Evolutionary conservation across 176 grass and related monocot genomes (phyloP).

Genomic region (Cenchrus fungigraminus): DNA sequence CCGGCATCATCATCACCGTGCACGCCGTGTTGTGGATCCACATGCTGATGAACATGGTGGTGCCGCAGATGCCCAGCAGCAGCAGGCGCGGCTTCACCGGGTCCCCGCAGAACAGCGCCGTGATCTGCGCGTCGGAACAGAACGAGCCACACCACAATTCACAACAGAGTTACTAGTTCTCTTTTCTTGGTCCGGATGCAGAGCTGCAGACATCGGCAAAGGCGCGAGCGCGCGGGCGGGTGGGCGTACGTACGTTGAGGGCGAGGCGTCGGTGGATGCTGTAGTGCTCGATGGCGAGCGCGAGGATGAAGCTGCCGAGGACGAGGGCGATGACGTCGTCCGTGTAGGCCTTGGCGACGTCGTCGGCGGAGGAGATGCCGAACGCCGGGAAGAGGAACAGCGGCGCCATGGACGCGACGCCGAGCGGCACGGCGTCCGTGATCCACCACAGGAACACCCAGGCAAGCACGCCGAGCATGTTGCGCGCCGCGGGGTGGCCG

Average conservation of each 20-base stretch:
- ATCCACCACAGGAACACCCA: slow-evolving; percentile 99
- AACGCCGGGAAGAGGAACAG: slow-evolving; percentile 88
- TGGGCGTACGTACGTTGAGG: slow-evolving; percentile 49
- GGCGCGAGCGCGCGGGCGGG: too few species aligned
- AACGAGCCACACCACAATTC: too few species aligned
- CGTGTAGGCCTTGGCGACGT: slow-evolving; percentile 84
- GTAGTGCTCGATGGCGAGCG: slow-evolving; percentile 89
- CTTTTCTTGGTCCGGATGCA: neutral
- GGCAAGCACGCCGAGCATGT: slow-evolving; percentile 83
- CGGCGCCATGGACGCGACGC: slow-evolving; percentile 87
- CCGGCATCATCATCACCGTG: slow-evolving; percentile 90
- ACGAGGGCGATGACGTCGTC: slow-evolving; percentile 95
- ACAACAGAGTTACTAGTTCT: neutral
- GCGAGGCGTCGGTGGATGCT: slow-evolving; percentile 90
- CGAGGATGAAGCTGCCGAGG: slow-evolving; percentile 96
- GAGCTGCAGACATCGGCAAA: neutral
- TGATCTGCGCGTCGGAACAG: slow-evolving; percentile 49
- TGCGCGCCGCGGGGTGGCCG: slow-evolving; percentile 51
- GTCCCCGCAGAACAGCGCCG: slow-evolving; percentile 74
- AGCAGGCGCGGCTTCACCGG: slow-evolving; percentile 72
- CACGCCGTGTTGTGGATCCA: slow-evolving; percentile 96
- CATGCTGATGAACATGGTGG: slow-evolving; percentile 79
- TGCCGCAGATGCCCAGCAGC: slow-evolving; percentile 79
- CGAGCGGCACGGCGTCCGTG: slow-evolving; percentile 83
- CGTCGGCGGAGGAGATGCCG: slow-evolving; percentile 59